Conservation (phyloP, 805 yeast species). For the Wickerhamomyces hampshirensis region DNA sequence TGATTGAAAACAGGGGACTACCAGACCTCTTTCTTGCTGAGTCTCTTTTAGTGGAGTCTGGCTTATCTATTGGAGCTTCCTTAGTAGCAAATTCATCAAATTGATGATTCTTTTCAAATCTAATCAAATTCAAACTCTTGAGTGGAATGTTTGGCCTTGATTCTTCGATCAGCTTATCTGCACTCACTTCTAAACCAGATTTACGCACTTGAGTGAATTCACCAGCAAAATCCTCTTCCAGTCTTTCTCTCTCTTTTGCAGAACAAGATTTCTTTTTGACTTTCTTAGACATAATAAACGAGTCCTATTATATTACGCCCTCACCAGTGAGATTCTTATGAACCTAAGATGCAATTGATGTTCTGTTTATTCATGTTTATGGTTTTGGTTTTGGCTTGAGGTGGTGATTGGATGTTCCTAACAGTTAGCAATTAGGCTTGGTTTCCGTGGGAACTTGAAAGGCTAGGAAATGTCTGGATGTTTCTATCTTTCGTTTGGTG, state of each 20-base stretch:
- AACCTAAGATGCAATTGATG: no score
- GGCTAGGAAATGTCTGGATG: no score
- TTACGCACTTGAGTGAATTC: slow-evolving; percentile 19
- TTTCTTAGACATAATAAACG: no score
- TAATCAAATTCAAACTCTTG: no score
- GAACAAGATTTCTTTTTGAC: no score
- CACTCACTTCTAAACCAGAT: slow-evolving; percentile 10
- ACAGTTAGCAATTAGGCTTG: neutral
- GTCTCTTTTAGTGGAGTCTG: no score
- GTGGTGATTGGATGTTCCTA: no score
- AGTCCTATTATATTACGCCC: no score
- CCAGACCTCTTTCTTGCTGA: no score
- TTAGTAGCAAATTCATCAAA: neutral
- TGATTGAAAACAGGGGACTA: neutral
- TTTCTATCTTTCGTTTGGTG: no score
- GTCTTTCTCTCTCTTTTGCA: slow-evolving; percentile 1
- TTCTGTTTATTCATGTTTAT: no score
- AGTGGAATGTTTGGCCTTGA: neutral
- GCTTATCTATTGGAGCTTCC: neutral
- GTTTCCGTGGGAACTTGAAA: neutral
- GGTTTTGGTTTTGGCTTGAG: neutral
- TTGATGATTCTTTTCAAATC: slow-evolving; percentile 1
- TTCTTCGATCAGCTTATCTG: slow-evolving; percentile 6
- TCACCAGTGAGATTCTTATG: no score
- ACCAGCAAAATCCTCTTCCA: slow-evolving; percentile 18